phyloP scores from a whole-genome alignment of 768 basidiomycete genomes.

The Leccinum fibrillosum region DNA sequence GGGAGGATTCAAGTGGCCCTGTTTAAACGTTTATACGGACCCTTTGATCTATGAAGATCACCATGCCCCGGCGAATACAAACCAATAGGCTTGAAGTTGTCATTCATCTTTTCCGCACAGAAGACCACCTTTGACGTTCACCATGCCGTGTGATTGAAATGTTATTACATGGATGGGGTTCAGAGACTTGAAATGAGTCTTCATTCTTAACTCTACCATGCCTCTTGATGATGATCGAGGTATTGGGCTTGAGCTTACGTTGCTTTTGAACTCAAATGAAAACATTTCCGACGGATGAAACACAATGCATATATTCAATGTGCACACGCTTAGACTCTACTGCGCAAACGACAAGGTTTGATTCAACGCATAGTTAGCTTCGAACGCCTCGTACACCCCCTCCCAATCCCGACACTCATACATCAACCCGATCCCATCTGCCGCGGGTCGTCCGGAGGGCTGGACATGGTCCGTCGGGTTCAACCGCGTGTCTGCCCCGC shows the following conservation, averaged over 20 bases:
- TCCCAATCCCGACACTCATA: constrained; percentile 24
- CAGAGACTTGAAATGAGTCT: too few species aligned
- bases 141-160: neutral
- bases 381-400: constrained; percentile 20
- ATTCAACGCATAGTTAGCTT: constrained; percentile 20
- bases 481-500: constrained; percentile 33
- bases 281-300: neutral
- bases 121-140: neutral
- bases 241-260: neutral
- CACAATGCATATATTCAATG: neutral
- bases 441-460: constrained; percentile 9
- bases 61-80: neutral
- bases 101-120: neutral
- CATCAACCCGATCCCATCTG: constrained; percentile 20
- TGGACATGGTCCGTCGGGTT: constrained; percentile 20
- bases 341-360: constrained; percentile 11
- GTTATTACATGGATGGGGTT: neutral
- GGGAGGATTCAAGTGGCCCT: too few species aligned
- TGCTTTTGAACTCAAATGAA: neutral
- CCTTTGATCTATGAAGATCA: neutral
- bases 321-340: neutral
- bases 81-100: neutral
- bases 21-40: neutral
- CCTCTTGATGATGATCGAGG: too few species aligned
- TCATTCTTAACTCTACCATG: too few species aligned